A percentile compares a stretch with the other conserved stretches of the same genome.
Conservation (phyloP, 306 rosid genomes). For the Trifolium dubium region DNA sequence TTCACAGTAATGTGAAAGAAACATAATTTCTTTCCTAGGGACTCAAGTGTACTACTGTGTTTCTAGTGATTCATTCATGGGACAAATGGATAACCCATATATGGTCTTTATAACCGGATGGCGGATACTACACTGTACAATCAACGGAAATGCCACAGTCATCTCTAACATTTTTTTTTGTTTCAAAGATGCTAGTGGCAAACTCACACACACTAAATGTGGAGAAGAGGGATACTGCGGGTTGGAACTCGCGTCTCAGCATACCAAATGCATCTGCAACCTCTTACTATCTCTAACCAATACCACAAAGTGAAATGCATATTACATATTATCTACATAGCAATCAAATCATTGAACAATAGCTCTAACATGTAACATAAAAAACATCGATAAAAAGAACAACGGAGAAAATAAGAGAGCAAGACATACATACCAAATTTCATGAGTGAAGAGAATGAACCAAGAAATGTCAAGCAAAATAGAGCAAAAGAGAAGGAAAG, state of each 20-base stretch:
- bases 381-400: not conserved
- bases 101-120: not conserved
- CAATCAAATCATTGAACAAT: not conserved
- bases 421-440: conserved; percentile 61
- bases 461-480: conserved; percentile 75
- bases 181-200: no score
- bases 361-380: not conserved
- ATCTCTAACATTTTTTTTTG: no score
- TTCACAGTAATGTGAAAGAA: not conserved
- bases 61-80: not conserved
- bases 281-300: not conserved
- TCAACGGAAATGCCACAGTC: not conserved
- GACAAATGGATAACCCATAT: not conserved
- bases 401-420: not conserved
- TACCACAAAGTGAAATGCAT: not conserved
- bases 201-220: no score
- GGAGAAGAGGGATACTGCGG: no score
- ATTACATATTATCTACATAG: not conserved
- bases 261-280: no score
- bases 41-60: not conserved
- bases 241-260: no score
- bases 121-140: not conserved
- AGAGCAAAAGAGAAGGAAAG: conserved; percentile 78
- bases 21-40: not conserved
- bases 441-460: conserved; percentile 78